Conservation (phyloP, 805 yeast genomes). For the Yueomyces sp. region DNA sequence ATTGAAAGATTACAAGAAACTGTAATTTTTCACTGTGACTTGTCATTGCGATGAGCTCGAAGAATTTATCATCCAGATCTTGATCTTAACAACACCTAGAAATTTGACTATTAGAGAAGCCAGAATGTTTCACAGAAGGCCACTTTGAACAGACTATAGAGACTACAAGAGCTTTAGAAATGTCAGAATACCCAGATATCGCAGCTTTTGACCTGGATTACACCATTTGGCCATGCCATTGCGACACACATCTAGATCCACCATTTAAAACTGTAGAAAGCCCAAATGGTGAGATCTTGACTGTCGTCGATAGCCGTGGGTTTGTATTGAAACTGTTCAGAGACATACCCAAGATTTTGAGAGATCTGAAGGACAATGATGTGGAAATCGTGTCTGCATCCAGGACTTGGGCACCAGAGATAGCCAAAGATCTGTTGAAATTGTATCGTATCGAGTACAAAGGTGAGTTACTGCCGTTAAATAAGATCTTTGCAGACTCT, state of each 20-base stretch:
- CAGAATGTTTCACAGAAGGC: no score
- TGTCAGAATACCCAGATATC: conserved; percentile 20
- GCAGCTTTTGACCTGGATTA: conserved; percentile 26
- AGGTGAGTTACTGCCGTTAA: conserved; percentile 17
- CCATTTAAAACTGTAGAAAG: conserved; percentile 20
- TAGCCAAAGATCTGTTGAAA: conserved; percentile 53
- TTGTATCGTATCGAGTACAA: conserved; percentile 36
- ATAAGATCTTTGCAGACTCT: conserved; percentile 35
- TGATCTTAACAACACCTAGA: no score
- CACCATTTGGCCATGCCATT: conserved; percentile 27
- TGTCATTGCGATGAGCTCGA: no score
- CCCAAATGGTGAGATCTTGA: conserved; percentile 18
- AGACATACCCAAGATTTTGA: conserved; percentile 55
- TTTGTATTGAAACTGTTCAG: conserved; percentile 42
- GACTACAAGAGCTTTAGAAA: neutral
- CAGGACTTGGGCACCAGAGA: conserved; percentile 63
- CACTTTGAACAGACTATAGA: no score
- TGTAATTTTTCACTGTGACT: no score
- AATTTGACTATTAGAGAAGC: no score
- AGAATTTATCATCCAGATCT: no score
- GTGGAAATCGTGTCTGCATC: conserved; percentile 59
- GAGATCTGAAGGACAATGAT: conserved; percentile 33
- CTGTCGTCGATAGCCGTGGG: conserved; percentile 29
- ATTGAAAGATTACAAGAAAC: no score
- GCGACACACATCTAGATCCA: conserved; percentile 24